Percentiles rank a stretch among this genome's conserved stretches.
phyloP scores from a whole-genome alignment of 768 basidiomycete genomes.

The Termitomyces bulborhizus region DNA sequence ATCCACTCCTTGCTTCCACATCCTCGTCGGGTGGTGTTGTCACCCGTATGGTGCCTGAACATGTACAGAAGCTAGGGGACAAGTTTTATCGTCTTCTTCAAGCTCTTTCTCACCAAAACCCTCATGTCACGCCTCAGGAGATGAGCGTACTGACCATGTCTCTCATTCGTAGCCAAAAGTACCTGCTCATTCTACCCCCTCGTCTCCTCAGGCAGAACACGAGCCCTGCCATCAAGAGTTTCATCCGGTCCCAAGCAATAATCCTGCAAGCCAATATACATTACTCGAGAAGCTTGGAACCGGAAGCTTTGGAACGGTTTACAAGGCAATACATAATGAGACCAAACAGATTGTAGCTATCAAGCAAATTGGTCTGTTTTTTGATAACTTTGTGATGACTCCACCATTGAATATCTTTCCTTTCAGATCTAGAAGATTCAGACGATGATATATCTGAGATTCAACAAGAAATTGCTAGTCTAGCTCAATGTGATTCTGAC shows the following conservation, averaged over 20 bases:
- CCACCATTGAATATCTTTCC: slow-evolving; percentile 3
- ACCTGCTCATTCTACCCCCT: slow-evolving; percentile 40
- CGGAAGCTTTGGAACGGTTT: slow-evolving; percentile 94
- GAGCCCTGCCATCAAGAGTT: slow-evolving; percentile 45
- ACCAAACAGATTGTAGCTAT: slow-evolving; percentile 94
- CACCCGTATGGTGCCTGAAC: slow-evolving; percentile 10
- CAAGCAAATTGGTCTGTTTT: slow-evolving; percentile 85
- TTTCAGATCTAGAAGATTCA: slow-evolving; percentile 88
- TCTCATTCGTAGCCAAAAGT: slow-evolving; percentile 32
- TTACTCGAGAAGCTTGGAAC: slow-evolving; percentile 95
- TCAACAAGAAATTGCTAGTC: slow-evolving; percentile 95
- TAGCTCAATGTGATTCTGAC: slow-evolving; percentile 94
- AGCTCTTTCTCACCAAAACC: slow-evolving; percentile 19
- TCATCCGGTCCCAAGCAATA: slow-evolving; percentile 65
- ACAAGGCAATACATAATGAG: slow-evolving; percentile 94
- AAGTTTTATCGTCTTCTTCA: slow-evolving; percentile 19
- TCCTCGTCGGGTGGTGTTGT: background rate
- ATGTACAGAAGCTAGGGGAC: slow-evolving; percentile 14
- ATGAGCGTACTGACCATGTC: slow-evolving; percentile 32
- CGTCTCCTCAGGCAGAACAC: slow-evolving; percentile 40
- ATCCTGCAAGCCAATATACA: slow-evolving; percentile 88
- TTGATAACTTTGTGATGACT: background rate
- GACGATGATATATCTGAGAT: slow-evolving; percentile 99
- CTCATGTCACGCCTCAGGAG: slow-evolving; percentile 47
- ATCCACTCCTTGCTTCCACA: slow-evolving; percentile 1